A percentile compares a stretch with the other conserved stretches of the same genome.
Evolutionary conservation across 805 yeast genomes (phyloP).

Genomic region (Vanderwaltozyma verrucispora): DNA sequence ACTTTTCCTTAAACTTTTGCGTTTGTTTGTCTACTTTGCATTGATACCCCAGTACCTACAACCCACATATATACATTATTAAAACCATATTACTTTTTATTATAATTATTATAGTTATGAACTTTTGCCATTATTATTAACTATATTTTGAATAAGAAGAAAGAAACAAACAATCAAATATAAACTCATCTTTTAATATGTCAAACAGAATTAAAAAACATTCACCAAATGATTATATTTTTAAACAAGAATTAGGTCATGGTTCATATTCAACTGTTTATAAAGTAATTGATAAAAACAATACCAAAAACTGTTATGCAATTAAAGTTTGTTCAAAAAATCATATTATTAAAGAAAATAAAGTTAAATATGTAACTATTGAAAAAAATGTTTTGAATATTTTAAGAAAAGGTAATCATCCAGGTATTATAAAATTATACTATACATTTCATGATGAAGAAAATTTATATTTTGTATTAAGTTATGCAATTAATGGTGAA

Average conservation of each 20-base stretch:
- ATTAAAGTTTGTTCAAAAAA: conserved; percentile 84
- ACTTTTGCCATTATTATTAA: too few species aligned
- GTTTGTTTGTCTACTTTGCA: too few species aligned
- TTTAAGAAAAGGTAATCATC: conserved; percentile 66
- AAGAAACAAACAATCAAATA: not conserved
- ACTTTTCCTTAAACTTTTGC: too few species aligned
- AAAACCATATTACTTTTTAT: too few species aligned
- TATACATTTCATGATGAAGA: conserved; percentile 92
- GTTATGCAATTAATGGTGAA: conserved; percentile 94
- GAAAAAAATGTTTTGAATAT: conserved; percentile 85
- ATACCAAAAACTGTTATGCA: conserved; percentile 49
- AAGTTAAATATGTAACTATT: conserved; percentile 90
- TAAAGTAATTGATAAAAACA: conserved; percentile 69
- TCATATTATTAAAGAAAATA: conserved; percentile 89
- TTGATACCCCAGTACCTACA: too few species aligned
- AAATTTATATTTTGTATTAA: conserved; percentile 82
- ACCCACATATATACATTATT: too few species aligned
- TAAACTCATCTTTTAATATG: not conserved
- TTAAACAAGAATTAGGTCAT: conserved; percentile 53
- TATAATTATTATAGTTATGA: too few species aligned
- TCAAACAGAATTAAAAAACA: conserved; percentile 13
- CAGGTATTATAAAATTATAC: conserved; percentile 85
- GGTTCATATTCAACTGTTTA: conserved; percentile 94
- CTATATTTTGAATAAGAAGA: too few species aligned
- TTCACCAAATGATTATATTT: conserved; percentile 28